Base-by-base conservation (phyloP, 257 asterid genomes). In the Apocynum venetum region DNA sequence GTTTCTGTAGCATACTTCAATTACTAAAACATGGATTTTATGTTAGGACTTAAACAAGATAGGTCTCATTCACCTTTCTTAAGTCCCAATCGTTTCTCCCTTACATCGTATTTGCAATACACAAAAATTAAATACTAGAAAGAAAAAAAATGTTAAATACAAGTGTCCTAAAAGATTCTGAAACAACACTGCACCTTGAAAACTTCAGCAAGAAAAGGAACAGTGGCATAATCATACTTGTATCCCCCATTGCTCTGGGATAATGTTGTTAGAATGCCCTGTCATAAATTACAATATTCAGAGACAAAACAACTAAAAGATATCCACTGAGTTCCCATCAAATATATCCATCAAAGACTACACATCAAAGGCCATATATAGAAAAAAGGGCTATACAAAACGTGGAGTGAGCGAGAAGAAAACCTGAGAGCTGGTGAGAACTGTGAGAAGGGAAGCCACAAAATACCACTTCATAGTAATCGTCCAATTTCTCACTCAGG, bases 371-470 rank as follows among this genome's bases (percentile, higher is more conserved):
- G 75, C 43, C 82, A 65, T 55, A 49, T 10, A 41, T 4, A 10
- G 7, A 20, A 40, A 44, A n/a, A 6, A 41, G 75, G 40, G 56
- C 10, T 41, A 12, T 64, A 77, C 11, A 53, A 71, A 91, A 96
- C 88, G 80, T 88, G 93, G 70, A 91, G 38, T 77, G 96, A 86
- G 85, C 90, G 94, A 68, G 47, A 41, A 25, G 35, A 7, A 51
- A 49, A 96, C 99, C 98, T 96, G 99, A 75, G 98, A 91, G 88
- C 99, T 96, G 61, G 99, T 96, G 82, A 93, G 96, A 71, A 93
- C 56, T 77, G 99, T 96, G 84, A 93, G 97, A 73, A 93, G 67
- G 74, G 94, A 84, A 73, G 99, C 99, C 81, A 96, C 96, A 86
- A 88, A 87, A 89, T 93, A 93, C 99, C 98, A 96, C 92, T 89